Percentiles rank a stretch among this genome's conserved stretches.
Evolutionary conservation across 768 basidiomycete genomes (phyloP).

Genomic region (Boletellus ananiceps): DNA sequence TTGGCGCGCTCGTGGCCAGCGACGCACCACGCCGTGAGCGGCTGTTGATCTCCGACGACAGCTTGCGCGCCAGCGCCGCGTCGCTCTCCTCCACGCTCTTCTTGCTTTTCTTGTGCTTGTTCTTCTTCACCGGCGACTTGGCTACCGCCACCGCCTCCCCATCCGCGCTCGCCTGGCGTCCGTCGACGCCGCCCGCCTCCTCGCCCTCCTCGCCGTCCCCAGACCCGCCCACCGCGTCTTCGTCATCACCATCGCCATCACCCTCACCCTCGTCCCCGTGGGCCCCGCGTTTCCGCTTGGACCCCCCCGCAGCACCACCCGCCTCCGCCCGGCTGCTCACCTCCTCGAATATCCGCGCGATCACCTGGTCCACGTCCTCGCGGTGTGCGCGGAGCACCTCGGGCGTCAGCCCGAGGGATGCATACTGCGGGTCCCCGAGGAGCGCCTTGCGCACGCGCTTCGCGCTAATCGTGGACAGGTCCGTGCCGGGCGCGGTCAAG

Average conservation of each 20-base stretch:
- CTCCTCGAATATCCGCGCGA: conserved; percentile 58
- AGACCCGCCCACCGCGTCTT: neutral
- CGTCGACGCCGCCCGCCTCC: conserved; percentile 21
- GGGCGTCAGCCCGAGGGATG: conserved; percentile 46
- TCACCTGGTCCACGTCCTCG: conserved; percentile 62
- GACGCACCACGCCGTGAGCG: conserved; percentile 46
- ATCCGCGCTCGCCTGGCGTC: conserved; percentile 9
- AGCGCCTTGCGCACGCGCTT: conserved; percentile 83
- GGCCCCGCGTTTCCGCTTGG: conserved; percentile 23
- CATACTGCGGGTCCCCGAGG: conserved; percentile 34
- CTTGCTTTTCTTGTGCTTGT: conserved; percentile 45
- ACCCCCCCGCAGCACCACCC: conserved; percentile 6
- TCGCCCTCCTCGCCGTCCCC: neutral
- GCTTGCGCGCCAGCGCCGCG: conserved; percentile 64
- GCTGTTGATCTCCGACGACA: conserved; percentile 67
- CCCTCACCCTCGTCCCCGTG: conserved; percentile 20
- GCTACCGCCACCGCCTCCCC: conserved; percentile 25
- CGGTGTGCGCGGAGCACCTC: conserved; percentile 66
- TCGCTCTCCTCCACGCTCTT: conserved; percentile 55
- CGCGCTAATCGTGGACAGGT: conserved; percentile 77
- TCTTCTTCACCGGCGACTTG: conserved; percentile 5
- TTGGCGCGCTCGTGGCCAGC: conserved; percentile 34
- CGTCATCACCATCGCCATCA: neutral
- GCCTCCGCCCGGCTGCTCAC: conserved; percentile 44
- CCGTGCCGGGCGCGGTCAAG: conserved; percentile 70